Evolutionary conservation across 2,329 filamentous ascomycete genomes (phyloP).

Genomic region (Fusarium concolor): DNA sequence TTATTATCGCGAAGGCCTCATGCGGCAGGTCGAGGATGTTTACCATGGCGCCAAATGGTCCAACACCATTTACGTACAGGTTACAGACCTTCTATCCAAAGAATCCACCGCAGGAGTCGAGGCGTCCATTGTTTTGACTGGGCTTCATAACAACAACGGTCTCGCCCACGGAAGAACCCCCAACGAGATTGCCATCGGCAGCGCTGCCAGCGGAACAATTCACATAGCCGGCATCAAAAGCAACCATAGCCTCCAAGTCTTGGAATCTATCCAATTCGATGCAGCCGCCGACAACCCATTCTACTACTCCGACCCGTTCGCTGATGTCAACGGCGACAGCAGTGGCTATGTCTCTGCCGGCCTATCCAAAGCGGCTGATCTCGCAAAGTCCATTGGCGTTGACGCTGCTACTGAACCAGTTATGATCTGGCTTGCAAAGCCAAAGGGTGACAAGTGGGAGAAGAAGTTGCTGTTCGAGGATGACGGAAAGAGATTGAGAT

Average conservation of each 20-base stretch:
- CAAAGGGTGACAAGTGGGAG: conserved; percentile 51
- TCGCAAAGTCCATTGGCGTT: conserved; percentile 50
- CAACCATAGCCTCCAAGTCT: conserved; percentile 46
- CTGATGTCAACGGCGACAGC: conserved; percentile 50
- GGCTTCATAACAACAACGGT: conserved; percentile 67
- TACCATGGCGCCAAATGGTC: conserved; percentile 60
- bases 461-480: conserved; percentile 67
- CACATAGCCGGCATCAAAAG: conserved; percentile 53
- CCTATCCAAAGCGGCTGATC: conserved; percentile 54
- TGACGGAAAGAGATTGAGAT: conserved; percentile 63
- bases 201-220: conserved; percentile 60
- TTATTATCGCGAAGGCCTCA: conserved; percentile 59
- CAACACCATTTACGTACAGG: conserved; percentile 54
- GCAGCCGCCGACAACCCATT: conserved; percentile 66
- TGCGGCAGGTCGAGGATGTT: conserved; percentile 61
- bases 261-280: conserved; percentile 54
- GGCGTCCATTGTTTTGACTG: conserved; percentile 56
- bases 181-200: conserved; percentile 57
- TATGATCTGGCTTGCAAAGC: conserved; percentile 58
- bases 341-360: conserved; percentile 67
- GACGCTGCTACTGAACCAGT: conserved; percentile 55
- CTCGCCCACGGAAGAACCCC: conserved; percentile 60
- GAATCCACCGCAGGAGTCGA: conserved; percentile 42
- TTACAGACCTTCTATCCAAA: conserved; percentile 52
- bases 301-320: conserved; percentile 67